Evolutionary conservation across 257 asterid species (phyloP), one percentile per base, ranked within the genome.

Genomic region (Petrea volubilis): DNA sequence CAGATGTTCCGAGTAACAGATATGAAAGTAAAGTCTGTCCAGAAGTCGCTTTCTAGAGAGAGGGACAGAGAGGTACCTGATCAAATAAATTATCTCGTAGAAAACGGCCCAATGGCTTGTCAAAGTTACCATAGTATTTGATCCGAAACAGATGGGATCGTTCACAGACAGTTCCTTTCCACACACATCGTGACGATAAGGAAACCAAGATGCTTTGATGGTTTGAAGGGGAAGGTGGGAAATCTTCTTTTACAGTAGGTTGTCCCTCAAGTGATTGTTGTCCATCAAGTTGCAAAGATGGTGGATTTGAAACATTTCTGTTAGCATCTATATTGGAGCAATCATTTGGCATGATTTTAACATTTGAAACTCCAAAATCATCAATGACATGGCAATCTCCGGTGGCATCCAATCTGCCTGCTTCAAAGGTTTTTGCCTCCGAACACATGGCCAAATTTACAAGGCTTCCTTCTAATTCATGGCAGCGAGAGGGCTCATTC

Each of bases 81-180:
- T 94, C 96, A 84, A 94, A 91, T 76, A 94, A 88, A 78, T 91
- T 82, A 81, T 91, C 96, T 59, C 90, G 91, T 62, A 94, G 83
- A 83, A 81, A 94, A 68, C 96, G 97, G 23, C 99, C 99, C 87
- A 94, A 77, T 64, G 99, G 99, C 87, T 91, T 94, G 86, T 94
- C 99, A 67, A 83, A 88, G 80, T 78, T 87, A 27, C 98, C 91
- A 69, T 94, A 94, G 79, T 91, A 91, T 83, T 89, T 91, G 66
- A 94, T 89, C 64, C 99, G 90, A 64, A 91, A 88, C 59, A 91
- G 92, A 78, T 89, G 99, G 57, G 99, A 89, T 67, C 93, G 81
- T 80, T 91, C 99, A 78, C 99, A 94, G 62, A 94, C 97, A 73
- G 96, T 89, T 72, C 97, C 97, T 62, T 91, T 91, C 97, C 96